Conservation (phyloP, 2,329 filamentous ascomycete genomes). For the Dothistroma pini region DNA sequence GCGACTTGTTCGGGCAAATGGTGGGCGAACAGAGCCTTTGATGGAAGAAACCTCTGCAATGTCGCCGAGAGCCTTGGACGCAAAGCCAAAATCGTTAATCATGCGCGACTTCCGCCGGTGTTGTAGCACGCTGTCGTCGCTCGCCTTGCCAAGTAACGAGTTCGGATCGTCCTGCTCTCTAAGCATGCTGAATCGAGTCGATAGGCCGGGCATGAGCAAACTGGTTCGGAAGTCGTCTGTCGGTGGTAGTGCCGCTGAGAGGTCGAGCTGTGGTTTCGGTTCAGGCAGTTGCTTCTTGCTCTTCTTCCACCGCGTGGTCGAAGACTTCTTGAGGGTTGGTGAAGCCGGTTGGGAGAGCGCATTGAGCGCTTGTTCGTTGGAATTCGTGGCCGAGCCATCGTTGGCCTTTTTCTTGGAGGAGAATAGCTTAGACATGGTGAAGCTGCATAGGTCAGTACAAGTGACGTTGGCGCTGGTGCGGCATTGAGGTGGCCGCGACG, state of each 20-base stretch:
- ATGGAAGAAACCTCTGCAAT: slow-evolving; percentile 91
- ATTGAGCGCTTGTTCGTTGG: slow-evolving; percentile 21
- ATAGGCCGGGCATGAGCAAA: slow-evolving; percentile 90
- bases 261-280: slow-evolving; percentile 65
- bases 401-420: slow-evolving; percentile 61
- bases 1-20: slow-evolving; percentile 55
- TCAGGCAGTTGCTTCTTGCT: slow-evolving; percentile 52
- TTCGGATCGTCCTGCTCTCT: slow-evolving; percentile 89
- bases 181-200: slow-evolving; percentile 94
- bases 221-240: slow-evolving; percentile 92
- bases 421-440: slow-evolving; percentile 71
- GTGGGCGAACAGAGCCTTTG: slow-evolving; percentile 57
- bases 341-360: slow-evolving; percentile 20
- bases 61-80: slow-evolving; percentile 61
- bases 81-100: slow-evolving; percentile 62
- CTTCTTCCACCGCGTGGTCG: slow-evolving; percentile 41
- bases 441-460: slow-evolving; percentile 22
- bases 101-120: slow-evolving; percentile 77
- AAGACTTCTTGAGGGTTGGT: slow-evolving; percentile 31
- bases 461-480: neutral
- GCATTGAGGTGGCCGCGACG: neutral
- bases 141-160: slow-evolving; percentile 87
- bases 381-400: slow-evolving; percentile 46
- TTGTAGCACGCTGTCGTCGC: slow-evolving; percentile 87
- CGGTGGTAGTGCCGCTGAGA: slow-evolving; percentile 70